Evolutionary conservation across 176 grass and related monocot species (phyloP).

Genomic region (Paspalum vaginatum): DNA sequence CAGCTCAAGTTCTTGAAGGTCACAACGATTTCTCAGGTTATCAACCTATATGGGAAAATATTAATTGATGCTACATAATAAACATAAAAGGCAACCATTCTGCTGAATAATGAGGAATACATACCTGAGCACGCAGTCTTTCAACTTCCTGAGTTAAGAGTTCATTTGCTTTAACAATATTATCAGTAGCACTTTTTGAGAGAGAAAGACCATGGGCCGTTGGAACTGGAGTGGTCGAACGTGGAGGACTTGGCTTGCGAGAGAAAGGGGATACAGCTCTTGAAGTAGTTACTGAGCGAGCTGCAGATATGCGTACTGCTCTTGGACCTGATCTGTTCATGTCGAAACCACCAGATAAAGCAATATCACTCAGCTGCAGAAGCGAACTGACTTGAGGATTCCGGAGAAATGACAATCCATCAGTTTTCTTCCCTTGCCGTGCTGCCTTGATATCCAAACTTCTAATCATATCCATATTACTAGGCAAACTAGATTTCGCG

Average conservation of each 20-base stretch:
- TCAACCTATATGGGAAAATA: constrained; percentile 66
- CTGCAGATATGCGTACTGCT: constrained; percentile 51
- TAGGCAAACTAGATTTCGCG: constrained; percentile 46
- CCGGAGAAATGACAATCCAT: constrained; percentile 62
- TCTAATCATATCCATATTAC: constrained; percentile 86
- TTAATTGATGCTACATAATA: constrained; percentile 23
- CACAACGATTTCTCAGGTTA: constrained; percentile 70
- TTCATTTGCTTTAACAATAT: constrained; percentile 81
- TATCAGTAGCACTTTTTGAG: constrained; percentile 76
- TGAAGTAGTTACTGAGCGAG: constrained; percentile 66
- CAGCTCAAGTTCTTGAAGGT: constrained; percentile 83
- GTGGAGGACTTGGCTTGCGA: constrained; percentile 79
- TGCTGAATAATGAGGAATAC: constrained; percentile 20
- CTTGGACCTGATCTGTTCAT: constrained; percentile 60
- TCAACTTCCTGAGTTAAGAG: constrained; percentile 87
- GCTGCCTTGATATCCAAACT: constrained; percentile 68
- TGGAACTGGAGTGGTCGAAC: constrained; percentile 80
- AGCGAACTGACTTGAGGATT: constrained; percentile 72
- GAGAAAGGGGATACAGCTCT: constrained; percentile 96
- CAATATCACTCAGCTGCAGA: constrained; percentile 74
- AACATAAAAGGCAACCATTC: constrained; percentile 23
- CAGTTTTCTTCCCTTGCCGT: constrained; percentile 53
- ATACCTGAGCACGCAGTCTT: constrained; percentile 76
- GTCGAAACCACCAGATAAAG: constrained; percentile 61
- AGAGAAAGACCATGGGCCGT: constrained; percentile 80